Conservation (phyloP, 148 eudicot species). For the Vaccinium myrtillus region DNA sequence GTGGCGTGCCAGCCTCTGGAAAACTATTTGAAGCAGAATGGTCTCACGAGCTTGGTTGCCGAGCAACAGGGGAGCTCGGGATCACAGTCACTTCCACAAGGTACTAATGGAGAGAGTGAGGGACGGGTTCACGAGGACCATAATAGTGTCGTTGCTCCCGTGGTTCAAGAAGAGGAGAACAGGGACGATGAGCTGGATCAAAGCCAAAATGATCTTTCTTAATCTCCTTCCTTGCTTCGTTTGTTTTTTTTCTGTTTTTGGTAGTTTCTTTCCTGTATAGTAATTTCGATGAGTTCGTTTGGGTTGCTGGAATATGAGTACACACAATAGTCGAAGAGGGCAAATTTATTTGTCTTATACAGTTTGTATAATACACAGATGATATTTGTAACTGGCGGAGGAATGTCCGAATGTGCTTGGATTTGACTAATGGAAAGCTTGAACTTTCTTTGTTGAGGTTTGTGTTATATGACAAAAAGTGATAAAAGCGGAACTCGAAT, state of each 20-base stretch:
- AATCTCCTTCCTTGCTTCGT: neutral
- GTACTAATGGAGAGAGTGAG: conserved; percentile 24
- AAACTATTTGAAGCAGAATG: conserved; percentile 53
- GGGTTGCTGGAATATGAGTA: conserved; percentile 4
- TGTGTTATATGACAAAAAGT: neutral
- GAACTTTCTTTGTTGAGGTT: neutral
- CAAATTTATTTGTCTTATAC: neutral
- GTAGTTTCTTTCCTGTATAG: neutral
- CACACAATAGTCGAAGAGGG: conserved; percentile 12
- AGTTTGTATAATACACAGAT: neutral
- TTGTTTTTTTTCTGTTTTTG: neutral
- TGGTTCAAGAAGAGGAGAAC: conserved; percentile 14
- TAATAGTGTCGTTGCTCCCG: conserved; percentile 5
- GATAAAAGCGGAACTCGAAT: neutral
- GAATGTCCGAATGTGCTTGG: neutral
- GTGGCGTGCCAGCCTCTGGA: conserved; percentile 56
- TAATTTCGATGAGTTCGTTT: neutral
- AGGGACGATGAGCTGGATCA: conserved; percentile 22
- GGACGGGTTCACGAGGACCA: conserved; percentile 28
- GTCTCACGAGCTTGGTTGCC: conserved; percentile 44
- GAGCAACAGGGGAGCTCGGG: conserved; percentile 51
- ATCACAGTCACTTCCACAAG: conserved; percentile 31
- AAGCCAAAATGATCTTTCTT: conserved; percentile 24
- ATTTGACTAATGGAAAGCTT: neutral
- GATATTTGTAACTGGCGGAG: conserved; percentile 6